These are phyloP conservation scores for Solanum tarapatanum DNA, from an alignment of 257 asterid genomes.

Conservation along the genomic window DNA sequence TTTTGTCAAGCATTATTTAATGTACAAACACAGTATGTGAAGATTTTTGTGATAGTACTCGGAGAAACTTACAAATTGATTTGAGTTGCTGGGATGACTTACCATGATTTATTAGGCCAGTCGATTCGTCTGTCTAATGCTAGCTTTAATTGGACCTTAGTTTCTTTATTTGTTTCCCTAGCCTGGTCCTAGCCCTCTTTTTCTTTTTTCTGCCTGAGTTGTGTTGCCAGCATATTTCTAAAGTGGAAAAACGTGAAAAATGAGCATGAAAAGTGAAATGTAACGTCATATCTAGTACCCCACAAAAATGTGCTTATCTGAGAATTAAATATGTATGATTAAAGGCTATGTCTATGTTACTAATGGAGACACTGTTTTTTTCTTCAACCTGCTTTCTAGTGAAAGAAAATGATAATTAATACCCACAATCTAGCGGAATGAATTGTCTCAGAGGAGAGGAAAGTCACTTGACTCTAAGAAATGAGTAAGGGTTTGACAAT, in stretches of 20 bases:
- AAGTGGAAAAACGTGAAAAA: not conserved
- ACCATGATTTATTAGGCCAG: not conserved
- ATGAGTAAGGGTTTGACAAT: not conserved
- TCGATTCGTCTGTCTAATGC: not conserved
- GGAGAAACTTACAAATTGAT: not conserved
- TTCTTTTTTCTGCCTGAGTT: not conserved
- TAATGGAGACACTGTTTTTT: not conserved
- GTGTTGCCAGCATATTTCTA: not conserved
- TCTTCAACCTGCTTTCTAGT: not conserved
- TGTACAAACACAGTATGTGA: slow-evolving; percentile 39
- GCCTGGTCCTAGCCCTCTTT: not conserved
- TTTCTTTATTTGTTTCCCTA: not conserved
- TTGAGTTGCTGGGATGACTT: not conserved
- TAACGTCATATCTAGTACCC: not conserved
- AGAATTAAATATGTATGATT: not conserved
- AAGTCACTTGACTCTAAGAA: not conserved
- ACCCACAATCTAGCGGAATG: not conserved
- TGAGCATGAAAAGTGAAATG: not conserved
- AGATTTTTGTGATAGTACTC: slow-evolving; percentile 27
- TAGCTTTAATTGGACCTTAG: not conserved
- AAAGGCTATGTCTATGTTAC: not conserved
- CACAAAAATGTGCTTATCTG: not conserved
- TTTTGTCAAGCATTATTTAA: slow-evolving; percentile 18
- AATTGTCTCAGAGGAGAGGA: not conserved
- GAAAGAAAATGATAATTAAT: not conserved